These are phyloP conservation scores for Dunaliella salina DNA, from an alignment of 163 green algal species.

Conservation along the genomic window DNA sequence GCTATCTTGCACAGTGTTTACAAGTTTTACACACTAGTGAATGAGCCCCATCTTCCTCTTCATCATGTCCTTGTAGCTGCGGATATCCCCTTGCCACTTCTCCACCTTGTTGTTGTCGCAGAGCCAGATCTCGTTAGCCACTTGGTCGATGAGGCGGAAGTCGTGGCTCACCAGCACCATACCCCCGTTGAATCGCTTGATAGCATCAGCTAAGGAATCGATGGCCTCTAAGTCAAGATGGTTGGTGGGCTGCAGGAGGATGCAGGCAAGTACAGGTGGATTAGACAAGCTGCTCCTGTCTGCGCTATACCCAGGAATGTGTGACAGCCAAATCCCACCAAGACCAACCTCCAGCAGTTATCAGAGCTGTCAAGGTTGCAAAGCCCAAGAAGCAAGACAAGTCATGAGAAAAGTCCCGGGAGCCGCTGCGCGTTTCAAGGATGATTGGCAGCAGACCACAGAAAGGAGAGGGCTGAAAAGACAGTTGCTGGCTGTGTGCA, in stretches of 20 bases:
- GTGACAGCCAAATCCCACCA: too few relatives aligned
- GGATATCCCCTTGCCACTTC: slow-evolving; percentile 76
- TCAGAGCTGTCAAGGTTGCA: too few relatives aligned
- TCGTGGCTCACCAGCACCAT: slow-evolving; percentile 95
- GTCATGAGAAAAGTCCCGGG: too few relatives aligned
- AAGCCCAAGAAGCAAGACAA: too few relatives aligned
- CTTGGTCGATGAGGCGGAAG: slow-evolving; percentile 91
- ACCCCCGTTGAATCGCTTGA: slow-evolving; percentile 81
- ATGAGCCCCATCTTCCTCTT: slow-evolving; percentile 50
- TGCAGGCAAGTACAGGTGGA: slow-evolving; percentile 81
- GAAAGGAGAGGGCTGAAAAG: too few relatives aligned
- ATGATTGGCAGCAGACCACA: too few relatives aligned
- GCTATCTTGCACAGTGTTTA: too few relatives aligned
- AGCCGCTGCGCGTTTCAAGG: too few relatives aligned
- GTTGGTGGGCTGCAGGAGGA: slow-evolving; percentile 87
- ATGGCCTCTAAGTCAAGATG: slow-evolving; percentile 94
- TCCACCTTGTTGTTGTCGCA: slow-evolving; percentile 70
- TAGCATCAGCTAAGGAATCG: slow-evolving; percentile 79
- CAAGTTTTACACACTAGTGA: not conserved
- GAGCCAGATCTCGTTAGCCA: slow-evolving; percentile 86
- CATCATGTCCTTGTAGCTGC: slow-evolving; percentile 74
- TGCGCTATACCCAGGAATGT: too few relatives aligned
- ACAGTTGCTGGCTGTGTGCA: too few relatives aligned
- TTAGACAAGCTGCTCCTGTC: slow-evolving; percentile 30
- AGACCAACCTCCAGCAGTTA: too few relatives aligned